Percentiles rank a stretch among this genome's conserved stretches.
These are phyloP conservation scores for Phytophthora nicotianae DNA, from an alignment of 352 stramenopile genomes.

Conservation along the genomic window DNA sequence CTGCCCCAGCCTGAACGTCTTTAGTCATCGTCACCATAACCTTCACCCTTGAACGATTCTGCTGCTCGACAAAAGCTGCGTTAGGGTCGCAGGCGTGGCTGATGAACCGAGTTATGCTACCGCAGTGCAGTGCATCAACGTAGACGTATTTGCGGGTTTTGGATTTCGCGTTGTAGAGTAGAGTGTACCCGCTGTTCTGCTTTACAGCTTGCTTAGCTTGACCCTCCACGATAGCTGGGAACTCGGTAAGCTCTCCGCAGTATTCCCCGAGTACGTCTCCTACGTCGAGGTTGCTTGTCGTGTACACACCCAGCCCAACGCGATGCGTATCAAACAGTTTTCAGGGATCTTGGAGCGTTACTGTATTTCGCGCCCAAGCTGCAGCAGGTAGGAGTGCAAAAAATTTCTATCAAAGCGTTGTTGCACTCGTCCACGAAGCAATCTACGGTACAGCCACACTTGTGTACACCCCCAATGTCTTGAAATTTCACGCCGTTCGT, in stretches of 20 bases:
- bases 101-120: background rate
- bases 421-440: too few species aligned
- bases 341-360: too few species aligned
- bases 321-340: background rate
- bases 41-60: background rate
- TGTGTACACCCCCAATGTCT: too few species aligned
- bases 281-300: background rate
- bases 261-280: background rate
- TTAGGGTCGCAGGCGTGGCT: background rate
- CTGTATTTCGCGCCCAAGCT: too few species aligned
- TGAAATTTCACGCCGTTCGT: too few species aligned
- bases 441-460: too few species aligned
- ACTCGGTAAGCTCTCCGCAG: background rate
- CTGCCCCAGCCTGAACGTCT: background rate
- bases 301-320: background rate
- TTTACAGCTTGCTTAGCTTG: background rate
- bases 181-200: background rate
- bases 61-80: background rate
- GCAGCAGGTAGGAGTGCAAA: too few species aligned
- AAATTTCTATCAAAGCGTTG: too few species aligned
- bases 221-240: background rate
- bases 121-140: background rate
- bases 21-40: background rate
- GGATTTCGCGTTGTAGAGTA: background rate
- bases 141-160: background rate